Percentiles rank a stretch among this genome's conserved stretches.
Conservation (phyloP, 2,329 filamentous ascomycete species). For the Sclerotinia minor region DNA sequence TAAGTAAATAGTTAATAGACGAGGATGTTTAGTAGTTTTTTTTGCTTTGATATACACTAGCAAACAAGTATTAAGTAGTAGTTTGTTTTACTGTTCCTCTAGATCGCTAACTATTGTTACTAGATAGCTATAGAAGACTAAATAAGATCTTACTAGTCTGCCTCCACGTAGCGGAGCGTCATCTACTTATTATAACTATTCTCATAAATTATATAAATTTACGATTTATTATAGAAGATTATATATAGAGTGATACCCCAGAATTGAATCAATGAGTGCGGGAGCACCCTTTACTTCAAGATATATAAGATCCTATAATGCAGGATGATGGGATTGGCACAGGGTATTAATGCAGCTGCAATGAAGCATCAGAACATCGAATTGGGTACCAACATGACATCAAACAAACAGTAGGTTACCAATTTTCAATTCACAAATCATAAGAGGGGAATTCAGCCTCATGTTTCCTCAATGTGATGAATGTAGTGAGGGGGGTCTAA, state of each 20-base stretch:
- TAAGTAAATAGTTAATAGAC: neutral
- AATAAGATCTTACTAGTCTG: no score
- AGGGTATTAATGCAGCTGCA: neutral
- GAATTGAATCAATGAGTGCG: no score
- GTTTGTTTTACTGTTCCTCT: no score
- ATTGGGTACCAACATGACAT: neutral
- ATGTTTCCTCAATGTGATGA: neutral
- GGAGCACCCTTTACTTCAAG: neutral
- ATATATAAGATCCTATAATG: neutral
- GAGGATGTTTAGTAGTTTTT: no score
- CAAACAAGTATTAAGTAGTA: no score
- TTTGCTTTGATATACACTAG: no score
- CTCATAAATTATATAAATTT: neutral
- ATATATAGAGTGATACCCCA: no score
- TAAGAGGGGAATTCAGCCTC: neutral
- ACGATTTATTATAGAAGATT: no score
- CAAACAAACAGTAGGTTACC: neutral
- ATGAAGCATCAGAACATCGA: neutral
- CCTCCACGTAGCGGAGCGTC: constrained; percentile 2
- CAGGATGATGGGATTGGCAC: neutral
- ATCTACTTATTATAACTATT: neutral
- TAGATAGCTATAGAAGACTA: neutral
- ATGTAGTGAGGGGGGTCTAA: no score
- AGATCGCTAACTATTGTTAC: no score
- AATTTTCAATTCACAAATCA: neutral